A percentile compares a stretch with the other conserved stretches of the same genome.
Conservation (phyloP, 225 moss, liverwort and hornwort species). For the Pseudoscleropodium purum region DNA sequence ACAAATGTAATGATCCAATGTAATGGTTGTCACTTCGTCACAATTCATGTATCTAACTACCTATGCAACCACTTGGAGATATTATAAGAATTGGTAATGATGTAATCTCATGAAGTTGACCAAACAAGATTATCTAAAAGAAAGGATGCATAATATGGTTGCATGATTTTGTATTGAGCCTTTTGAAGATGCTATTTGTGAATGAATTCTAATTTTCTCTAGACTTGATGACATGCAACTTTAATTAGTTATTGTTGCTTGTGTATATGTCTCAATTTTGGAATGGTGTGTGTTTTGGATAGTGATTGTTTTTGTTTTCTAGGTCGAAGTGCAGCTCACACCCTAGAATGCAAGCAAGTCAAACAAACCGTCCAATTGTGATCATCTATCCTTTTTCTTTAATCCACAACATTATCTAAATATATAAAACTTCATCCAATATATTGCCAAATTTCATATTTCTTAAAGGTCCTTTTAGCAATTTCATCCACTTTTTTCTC, state of each 20-base stretch:
- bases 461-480: background rate
- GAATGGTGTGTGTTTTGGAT: background rate
- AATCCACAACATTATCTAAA: background rate
- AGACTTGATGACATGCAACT: background rate
- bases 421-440: background rate
- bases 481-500: background rate
- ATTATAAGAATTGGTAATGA: background rate
- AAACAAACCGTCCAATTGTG: background rate
- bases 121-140: background rate
- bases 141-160: too few species aligned
- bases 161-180: background rate
- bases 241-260: background rate
- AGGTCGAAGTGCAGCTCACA: accelerated
- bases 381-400: background rate
- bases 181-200: accelerated
- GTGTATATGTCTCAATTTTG: background rate
- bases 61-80: background rate
- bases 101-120: background rate
- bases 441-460: background rate
- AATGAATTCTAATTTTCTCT: background rate
- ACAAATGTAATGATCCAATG: background rate
- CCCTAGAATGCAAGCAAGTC: background rate
- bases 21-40: background rate
- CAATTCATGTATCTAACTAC: background rate
- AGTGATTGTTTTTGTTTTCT: background rate